These are phyloP conservation scores for Globisporangium apiculatum DNA, from an alignment of 352 stramenopile genomes.

Conservation along the genomic window DNA sequence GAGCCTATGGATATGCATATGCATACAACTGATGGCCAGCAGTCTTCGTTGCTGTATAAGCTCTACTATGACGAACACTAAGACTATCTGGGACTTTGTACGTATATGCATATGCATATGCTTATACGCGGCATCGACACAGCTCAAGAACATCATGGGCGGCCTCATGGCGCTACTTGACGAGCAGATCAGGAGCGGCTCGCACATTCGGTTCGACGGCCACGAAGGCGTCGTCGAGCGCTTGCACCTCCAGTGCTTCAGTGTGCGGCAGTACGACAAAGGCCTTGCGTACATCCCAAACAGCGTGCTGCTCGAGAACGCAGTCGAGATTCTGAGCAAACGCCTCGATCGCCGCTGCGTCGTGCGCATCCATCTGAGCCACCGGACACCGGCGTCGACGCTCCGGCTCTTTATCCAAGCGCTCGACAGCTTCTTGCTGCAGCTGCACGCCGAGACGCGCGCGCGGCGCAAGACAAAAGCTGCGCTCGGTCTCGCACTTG, in stretches of 20 bases:
- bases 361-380: constrained; percentile 51
- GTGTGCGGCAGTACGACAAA: constrained; percentile 77
- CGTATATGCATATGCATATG: neutral
- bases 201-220: constrained; percentile 62
- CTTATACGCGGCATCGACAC: neutral
- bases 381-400: constrained; percentile 32
- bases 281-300: constrained; percentile 77
- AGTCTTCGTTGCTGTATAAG: neutral
- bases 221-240: constrained; percentile 79
- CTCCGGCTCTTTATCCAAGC: constrained; percentile 74
- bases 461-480: constrained; percentile 21
- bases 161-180: constrained; percentile 75
- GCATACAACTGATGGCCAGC: too few relatives aligned
- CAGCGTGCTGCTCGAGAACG: constrained; percentile 67
- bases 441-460: constrained; percentile 24
- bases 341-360: constrained; percentile 44
- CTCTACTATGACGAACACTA: too few relatives aligned
- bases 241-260: constrained; percentile 78
- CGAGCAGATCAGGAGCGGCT: constrained; percentile 76
- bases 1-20: too few relatives aligned
- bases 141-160: constrained; percentile 85
- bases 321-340: constrained; percentile 65
- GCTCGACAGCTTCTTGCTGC: constrained; percentile 45
- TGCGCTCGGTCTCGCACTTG: constrained; percentile 42
- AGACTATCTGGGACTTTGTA: constrained; percentile 1